Conservation (phyloP, 495 filamentous ascomycete species). For the Tuber calosporum region DNA sequence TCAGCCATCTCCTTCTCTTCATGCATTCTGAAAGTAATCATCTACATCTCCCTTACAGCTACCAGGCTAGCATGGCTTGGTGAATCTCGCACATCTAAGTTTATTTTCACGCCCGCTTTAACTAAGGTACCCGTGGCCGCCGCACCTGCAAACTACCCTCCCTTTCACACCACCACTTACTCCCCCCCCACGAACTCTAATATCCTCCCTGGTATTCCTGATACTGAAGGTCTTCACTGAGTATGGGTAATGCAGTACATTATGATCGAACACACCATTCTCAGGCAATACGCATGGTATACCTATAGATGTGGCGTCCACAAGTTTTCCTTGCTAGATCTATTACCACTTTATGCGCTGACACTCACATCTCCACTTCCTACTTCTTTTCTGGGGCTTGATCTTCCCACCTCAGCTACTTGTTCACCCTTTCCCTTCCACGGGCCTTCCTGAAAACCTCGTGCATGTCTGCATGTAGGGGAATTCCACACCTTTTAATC, state of each 20-base stretch:
- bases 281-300: slow-evolving; percentile 87
- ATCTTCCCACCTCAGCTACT: slow-evolving; percentile 54
- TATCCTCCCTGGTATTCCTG: slow-evolving; percentile 76
- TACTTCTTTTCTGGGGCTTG: slow-evolving; percentile 70
- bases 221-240: slow-evolving; percentile 85
- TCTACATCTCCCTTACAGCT: slow-evolving; percentile 39
- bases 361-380: slow-evolving; percentile 62
- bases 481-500: slow-evolving; percentile 30
- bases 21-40: slow-evolving; percentile 31
- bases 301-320: slow-evolving; percentile 88
- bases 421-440: slow-evolving; percentile 35
- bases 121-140: neutral
- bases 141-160: slow-evolving; percentile 6
- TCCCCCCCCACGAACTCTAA: slow-evolving; percentile 56
- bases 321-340: slow-evolving; percentile 72
- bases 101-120: slow-evolving; percentile 23
- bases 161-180: slow-evolving; percentile 41
- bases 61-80: slow-evolving; percentile 18
- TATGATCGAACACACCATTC: slow-evolving; percentile 77
- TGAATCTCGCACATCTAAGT: slow-evolving; percentile 12
- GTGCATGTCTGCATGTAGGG: slow-evolving; percentile 43
- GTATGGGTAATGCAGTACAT: slow-evolving; percentile 80
- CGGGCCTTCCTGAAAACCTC: slow-evolving; percentile 53
- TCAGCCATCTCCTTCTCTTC: slow-evolving; percentile 30
- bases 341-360: slow-evolving; percentile 54